These are phyloP conservation scores for Mortierella alpina DNA, from an alignment of 192 early-diverging fungal genomes.

Conservation along the genomic window DNA sequence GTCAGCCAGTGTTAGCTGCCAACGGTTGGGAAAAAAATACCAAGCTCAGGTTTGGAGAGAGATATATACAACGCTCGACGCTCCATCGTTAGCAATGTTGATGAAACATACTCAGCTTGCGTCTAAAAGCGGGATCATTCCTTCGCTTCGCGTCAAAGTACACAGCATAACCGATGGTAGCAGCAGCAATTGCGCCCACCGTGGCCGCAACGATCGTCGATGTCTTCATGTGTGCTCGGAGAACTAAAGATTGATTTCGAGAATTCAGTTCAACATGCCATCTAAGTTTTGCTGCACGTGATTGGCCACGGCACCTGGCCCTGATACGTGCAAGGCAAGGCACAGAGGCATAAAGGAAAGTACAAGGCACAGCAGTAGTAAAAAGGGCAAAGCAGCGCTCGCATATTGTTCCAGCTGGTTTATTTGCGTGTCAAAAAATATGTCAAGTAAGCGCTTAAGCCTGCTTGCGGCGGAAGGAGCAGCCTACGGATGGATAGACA, in stretches of 20 bases:
- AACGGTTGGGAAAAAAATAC: too few species aligned
- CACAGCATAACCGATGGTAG: constrained; percentile 79
- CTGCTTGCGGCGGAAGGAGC: constrained; percentile 59
- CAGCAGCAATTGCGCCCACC: constrained; percentile 68
- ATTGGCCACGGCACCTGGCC: not conserved
- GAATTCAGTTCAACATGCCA: not conserved
- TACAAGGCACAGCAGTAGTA: not conserved
- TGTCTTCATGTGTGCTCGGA: constrained; percentile 29
- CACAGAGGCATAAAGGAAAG: not conserved
- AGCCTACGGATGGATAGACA: constrained; percentile 9
- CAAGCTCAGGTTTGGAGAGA: too few species aligned
- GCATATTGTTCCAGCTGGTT: constrained; percentile 27
- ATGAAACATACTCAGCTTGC: constrained; percentile 76
- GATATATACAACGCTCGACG: not conserved
- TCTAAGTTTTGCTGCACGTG: not conserved
- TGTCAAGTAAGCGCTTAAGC: constrained; percentile 47
- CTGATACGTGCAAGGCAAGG: not conserved
- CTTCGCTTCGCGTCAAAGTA: constrained; percentile 97
- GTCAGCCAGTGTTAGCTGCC: not conserved
- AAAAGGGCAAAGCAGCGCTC: not conserved
- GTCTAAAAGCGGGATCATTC: constrained; percentile 87
- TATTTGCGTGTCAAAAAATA: constrained; percentile 5
- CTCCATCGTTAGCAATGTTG: too few species aligned
- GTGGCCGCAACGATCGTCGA: constrained; percentile 48
- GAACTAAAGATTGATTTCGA: not conserved